A percentile compares a stretch with the other conserved stretches of the same genome.
Evolutionary conservation across 2,329 filamentous ascomycete genomes (phyloP).

Genomic region (Zelopaecilomyces penicillatus): DNA sequence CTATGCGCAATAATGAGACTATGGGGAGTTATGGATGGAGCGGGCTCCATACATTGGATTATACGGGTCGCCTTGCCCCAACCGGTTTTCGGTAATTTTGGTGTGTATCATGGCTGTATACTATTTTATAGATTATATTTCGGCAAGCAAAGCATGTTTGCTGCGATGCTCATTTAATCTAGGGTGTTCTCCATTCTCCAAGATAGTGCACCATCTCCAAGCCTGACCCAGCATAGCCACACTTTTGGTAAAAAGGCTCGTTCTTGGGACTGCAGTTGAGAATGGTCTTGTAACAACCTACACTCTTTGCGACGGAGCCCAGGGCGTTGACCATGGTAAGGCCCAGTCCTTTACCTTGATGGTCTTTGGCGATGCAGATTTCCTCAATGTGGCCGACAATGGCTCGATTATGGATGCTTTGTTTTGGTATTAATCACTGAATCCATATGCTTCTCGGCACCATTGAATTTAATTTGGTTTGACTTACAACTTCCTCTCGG

Average conservation of each 20-base stretch:
- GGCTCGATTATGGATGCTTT: conserved; percentile 56
- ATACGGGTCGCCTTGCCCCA: too few species aligned
- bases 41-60: too few species aligned
- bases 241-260: conserved; percentile 61
- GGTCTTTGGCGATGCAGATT: conserved; percentile 69
- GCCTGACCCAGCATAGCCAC: conserved; percentile 14
- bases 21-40: too few species aligned
- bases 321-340: conserved; percentile 68
- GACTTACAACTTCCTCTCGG: conserved; percentile 71
- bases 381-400: conserved; percentile 76
- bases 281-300: conserved; percentile 76
- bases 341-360: conserved; percentile 75
- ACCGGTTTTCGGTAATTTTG: too few species aligned
- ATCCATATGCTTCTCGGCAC: neutral
- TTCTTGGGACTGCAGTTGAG: conserved; percentile 72
- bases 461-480: neutral
- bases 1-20: neutral
- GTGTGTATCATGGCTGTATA: too few species aligned
- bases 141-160: too few species aligned
- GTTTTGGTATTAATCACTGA: neutral
- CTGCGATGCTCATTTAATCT: neutral
- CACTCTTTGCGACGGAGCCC: conserved; percentile 61
- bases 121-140: too few species aligned
- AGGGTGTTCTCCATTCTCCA: neutral
- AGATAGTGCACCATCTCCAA: conserved; percentile 14